Conservation (phyloP, 2,329 filamentous ascomycete genomes). For the Fusarium robinianum region DNA sequence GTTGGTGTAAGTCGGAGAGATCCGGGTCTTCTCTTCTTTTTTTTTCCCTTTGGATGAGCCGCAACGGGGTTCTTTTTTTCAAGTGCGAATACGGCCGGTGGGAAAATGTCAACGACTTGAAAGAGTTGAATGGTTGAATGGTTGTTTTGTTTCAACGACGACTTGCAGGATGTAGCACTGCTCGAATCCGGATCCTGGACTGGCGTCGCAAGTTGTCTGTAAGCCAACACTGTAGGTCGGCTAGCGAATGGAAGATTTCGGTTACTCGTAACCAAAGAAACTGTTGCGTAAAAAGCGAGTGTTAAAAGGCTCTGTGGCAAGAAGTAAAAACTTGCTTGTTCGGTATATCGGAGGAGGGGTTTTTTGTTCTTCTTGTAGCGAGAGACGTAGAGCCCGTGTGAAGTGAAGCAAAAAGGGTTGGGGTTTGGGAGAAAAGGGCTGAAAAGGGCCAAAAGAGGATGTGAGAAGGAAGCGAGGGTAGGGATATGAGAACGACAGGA, state of each 20-base stretch:
- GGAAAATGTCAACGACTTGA: too few relatives aligned
- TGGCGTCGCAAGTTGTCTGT: too few relatives aligned
- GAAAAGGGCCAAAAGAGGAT: conserved; percentile 2
- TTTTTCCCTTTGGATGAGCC: too few relatives aligned
- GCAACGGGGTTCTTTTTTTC: too few relatives aligned
- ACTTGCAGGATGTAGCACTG: conserved; percentile 2
- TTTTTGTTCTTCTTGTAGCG: conserved; percentile 16
- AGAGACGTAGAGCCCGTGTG: conserved; percentile 22
- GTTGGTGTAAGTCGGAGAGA: too few relatives aligned
- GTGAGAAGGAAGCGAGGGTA: conserved; percentile 12
- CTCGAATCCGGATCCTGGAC: conserved; percentile 14
- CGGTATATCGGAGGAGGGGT: too few relatives aligned
- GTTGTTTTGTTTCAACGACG: conserved; percentile 4
- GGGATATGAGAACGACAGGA: conserved; percentile 24
- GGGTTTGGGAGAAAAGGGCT: background rate
- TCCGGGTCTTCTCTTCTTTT: too few relatives aligned
- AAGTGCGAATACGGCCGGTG: too few relatives aligned
- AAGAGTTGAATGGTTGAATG: too few relatives aligned
- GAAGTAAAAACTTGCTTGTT: too few relatives aligned
- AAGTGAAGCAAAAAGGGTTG: conserved; percentile 16
- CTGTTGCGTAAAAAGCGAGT: conserved; percentile 27
- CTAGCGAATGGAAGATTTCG: conserved; percentile 22
- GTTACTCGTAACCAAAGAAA: too few relatives aligned
- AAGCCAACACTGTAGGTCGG: conserved; percentile 12
- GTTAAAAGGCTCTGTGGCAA: conserved; percentile 21